Conservation (phyloP, 768 basidiomycete genomes). For the Suillus tomentosus region DNA sequence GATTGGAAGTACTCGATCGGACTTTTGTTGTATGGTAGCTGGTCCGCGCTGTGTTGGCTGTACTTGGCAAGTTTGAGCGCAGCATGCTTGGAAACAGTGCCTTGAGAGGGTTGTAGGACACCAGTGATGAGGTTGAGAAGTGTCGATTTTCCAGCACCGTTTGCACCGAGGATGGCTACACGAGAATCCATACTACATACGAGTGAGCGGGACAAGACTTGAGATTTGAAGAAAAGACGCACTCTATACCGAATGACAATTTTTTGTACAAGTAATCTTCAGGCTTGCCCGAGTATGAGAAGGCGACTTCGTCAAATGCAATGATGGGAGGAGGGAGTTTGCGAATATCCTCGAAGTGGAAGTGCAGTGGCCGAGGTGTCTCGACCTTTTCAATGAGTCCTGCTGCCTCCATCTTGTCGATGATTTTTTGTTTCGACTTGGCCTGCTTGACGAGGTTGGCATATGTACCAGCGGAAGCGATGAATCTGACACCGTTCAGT, state of each 20-base stretch:
- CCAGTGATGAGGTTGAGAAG: slow-evolving; percentile 89
- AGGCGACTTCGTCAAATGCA: slow-evolving; percentile 93
- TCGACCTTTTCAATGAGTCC: slow-evolving; percentile 95
- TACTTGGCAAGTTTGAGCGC: slow-evolving; percentile 96
- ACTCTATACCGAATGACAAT: slow-evolving; percentile 98
- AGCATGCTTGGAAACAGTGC: slow-evolving; percentile 87
- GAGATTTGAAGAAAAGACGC: slow-evolving; percentile 29
- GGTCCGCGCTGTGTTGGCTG: slow-evolving; percentile 98
- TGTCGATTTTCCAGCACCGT: slow-evolving; percentile 94
- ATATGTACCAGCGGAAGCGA: slow-evolving; percentile 99
- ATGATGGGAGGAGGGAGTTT: slow-evolving; percentile 97
- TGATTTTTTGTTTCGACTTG: slow-evolving; percentile 99
- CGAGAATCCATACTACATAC: slow-evolving; percentile 83
- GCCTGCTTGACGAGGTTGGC: slow-evolving; percentile 98
- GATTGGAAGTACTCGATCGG: slow-evolving; percentile 94
- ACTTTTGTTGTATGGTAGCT: slow-evolving; percentile 88
- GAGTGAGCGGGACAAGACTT: slow-evolving; percentile 10
- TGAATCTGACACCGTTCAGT: slow-evolving; percentile 61
- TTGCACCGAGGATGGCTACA: slow-evolving; percentile 94
- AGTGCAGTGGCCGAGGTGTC: slow-evolving; percentile 67
- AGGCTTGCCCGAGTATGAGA: slow-evolving; percentile 91
- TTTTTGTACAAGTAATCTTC: slow-evolving; percentile 86
- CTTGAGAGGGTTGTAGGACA: slow-evolving; percentile 74
- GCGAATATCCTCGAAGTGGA: slow-evolving; percentile 95
- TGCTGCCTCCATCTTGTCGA: slow-evolving; percentile 99